Conservation (phyloP, 2,329 filamentous ascomycete genomes). For the Diaporthe ampelina region DNA sequence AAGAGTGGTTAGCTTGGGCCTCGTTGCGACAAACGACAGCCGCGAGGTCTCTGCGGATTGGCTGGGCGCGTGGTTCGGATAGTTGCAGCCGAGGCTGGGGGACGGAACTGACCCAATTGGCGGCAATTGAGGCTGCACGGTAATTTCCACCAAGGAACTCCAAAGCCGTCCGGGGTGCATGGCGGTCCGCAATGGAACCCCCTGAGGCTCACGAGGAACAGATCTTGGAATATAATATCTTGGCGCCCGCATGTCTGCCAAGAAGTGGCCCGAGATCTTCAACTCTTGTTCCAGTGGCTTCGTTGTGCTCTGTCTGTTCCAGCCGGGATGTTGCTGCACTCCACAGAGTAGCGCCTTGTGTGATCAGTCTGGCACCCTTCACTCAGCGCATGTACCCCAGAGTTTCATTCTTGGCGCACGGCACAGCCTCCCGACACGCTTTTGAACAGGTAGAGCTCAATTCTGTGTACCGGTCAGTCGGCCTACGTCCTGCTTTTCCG, state of each 20-base stretch:
- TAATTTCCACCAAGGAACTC: slow-evolving; percentile 32
- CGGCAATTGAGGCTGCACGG: slow-evolving; percentile 1
- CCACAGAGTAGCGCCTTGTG: neutral
- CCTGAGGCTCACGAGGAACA: slow-evolving; percentile 6
- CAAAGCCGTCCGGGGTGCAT: slow-evolving; percentile 18
- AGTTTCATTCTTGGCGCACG: slow-evolving; percentile 17
- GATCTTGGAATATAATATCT: slow-evolving; percentile 14
- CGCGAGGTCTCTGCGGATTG: neutral
- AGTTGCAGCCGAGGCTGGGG: neutral
- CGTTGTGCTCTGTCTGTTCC: neutral
- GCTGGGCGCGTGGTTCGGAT: neutral
- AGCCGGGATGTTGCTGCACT: slow-evolving; percentile 3
- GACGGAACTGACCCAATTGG: slow-evolving; percentile 8
- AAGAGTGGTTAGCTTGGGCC: slow-evolving; percentile 18
- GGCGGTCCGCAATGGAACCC: neutral
- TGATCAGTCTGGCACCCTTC: neutral
- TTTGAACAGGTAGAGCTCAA: neutral
- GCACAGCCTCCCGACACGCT: neutral
- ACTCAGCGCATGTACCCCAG: slow-evolving; percentile 5
- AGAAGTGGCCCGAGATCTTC: neutral
- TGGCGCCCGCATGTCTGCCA: slow-evolving; percentile 20
- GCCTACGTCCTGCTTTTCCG: slow-evolving; percentile 1
- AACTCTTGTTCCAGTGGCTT: neutral
- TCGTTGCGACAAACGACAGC: neutral
- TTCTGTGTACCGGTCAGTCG: neutral